Conservation (phyloP, 768 basidiomycete species). For the Hygrocybe punicea region DNA sequence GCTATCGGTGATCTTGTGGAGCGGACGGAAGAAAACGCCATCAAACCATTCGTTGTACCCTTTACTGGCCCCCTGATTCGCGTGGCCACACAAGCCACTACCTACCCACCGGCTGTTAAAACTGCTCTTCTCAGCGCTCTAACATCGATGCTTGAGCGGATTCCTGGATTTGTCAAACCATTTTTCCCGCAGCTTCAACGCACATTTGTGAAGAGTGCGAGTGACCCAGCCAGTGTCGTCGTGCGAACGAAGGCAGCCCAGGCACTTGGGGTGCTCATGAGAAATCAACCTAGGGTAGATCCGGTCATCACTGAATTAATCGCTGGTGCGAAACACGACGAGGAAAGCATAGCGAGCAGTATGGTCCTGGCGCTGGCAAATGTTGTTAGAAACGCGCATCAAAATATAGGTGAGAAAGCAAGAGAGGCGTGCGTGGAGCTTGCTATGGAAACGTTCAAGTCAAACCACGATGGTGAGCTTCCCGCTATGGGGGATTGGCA, state of each 20-base stretch:
- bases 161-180: slow-evolving; percentile 88
- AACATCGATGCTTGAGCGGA: slow-evolving; percentile 76
- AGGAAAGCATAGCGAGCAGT: slow-evolving; percentile 72
- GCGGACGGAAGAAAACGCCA: slow-evolving; percentile 69
- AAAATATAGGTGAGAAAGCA: slow-evolving; percentile 75
- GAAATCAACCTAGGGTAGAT: slow-evolving; percentile 84
- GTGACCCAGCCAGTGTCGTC: slow-evolving; percentile 70
- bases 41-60: slow-evolving; percentile 94
- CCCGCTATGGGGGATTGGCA: slow-evolving; percentile 10
- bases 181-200: slow-evolving; percentile 98
- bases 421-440: slow-evolving; percentile 72
- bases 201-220: slow-evolving; percentile 90
- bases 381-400: slow-evolving; percentile 65
- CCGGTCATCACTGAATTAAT: slow-evolving; percentile 91
- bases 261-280: slow-evolving; percentile 88
- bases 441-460: slow-evolving; percentile 74
- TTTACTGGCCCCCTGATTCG: slow-evolving; percentile 95
- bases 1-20: slow-evolving; percentile 96
- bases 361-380: slow-evolving; percentile 72
- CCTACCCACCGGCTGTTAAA: slow-evolving; percentile 91
- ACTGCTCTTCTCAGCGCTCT: slow-evolving; percentile 85
- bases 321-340: slow-evolving; percentile 51
- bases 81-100: slow-evolving; percentile 84
- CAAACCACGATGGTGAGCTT: slow-evolving; percentile 58
- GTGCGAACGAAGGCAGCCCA: slow-evolving; percentile 81